Evolutionary conservation across 345 rosid species (phyloP), one percentile per base, ranked within the genome.

Genomic region (Ceriops tagal): DNA sequence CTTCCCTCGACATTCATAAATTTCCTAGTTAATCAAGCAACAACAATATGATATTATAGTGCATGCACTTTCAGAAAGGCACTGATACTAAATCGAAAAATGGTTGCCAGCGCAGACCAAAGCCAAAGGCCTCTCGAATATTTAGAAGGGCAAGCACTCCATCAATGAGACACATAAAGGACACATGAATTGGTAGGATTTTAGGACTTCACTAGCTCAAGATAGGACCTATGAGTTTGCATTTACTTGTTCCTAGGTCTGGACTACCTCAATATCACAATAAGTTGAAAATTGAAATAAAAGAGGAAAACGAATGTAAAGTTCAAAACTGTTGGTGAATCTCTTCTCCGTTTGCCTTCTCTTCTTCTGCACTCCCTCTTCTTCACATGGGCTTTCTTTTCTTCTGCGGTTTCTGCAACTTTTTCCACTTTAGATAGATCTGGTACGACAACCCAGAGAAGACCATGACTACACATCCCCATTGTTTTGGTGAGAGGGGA

Each of bases 391-490:
- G 61, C 79, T 88, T 90, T 82, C 84, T 88, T 86, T 90, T 92
- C 88, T 85, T 93, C 81, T 80, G 91, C 80, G 69, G 51, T 71
- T 82, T 92, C 81, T 84, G 88, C 76, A 88, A 55, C 77, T 85
- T 90, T 74, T 67, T 90, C 99, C 99, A 95, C 64, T 92, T 95
- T 55, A 95, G 91, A 73, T 79, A 90, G 71, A 92, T 95, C 84
- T 92, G 98, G 78, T 85, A 92, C 9, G 96, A 88, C 73, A 95
- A 78, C 27, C 99, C 98, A 37, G 96, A 86, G 87, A 95, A 95
- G n/a, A 95, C 97, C 98, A 95, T 89, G n/a, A 79, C 64, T 21
- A 95, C 96, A 49, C 96, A 88, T 1, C 91, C 96, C 99, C 99
- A 92, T 78, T 95, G 96, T 69, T 89, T 92, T 62, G 81, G 3